A percentile compares a stretch with the other conserved stretches of the same genome.
Evolutionary conservation across 1,139 yeast species (phyloP).

Genomic region (Sugiyamaella xylanicola): DNA sequence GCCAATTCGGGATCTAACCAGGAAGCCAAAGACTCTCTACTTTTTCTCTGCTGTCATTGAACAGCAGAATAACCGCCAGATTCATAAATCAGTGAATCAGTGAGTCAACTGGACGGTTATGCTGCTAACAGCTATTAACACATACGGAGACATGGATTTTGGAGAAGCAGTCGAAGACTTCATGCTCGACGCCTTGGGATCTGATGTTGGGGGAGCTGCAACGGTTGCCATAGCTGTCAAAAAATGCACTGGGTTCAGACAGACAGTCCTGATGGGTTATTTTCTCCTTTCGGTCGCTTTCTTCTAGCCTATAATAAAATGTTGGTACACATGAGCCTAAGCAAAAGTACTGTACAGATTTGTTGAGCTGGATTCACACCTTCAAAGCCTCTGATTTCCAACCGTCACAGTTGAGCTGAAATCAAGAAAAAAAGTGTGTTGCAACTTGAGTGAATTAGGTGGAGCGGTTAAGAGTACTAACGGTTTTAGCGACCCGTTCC

Average conservation of each 20-base stretch:
- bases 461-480: background rate
- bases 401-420: background rate
- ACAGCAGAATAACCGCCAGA: too few species aligned
- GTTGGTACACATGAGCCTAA: conserved; percentile 4
- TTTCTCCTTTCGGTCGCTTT: background rate
- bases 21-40: too few species aligned
- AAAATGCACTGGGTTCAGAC: background rate
- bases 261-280: background rate
- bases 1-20: too few species aligned
- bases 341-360: background rate
- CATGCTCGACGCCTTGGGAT: conserved; percentile 11
- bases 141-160: conserved; percentile 14
- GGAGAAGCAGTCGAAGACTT: conserved; percentile 9
- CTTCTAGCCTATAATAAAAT: background rate
- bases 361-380: background rate
- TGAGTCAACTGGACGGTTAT: too few species aligned
- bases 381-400: background rate
- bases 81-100: too few species aligned
- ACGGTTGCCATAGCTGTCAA: conserved; percentile 14
- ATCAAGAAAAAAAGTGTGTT: too few species aligned
- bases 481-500: too few species aligned
- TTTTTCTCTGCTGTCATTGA: too few species aligned
- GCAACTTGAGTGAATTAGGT: background rate
- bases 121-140: too few species aligned
- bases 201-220: conserved; percentile 16